Base-by-base conservation (phyloP, 306 rosid genomes). In the Inga leiocalycina region DNA sequence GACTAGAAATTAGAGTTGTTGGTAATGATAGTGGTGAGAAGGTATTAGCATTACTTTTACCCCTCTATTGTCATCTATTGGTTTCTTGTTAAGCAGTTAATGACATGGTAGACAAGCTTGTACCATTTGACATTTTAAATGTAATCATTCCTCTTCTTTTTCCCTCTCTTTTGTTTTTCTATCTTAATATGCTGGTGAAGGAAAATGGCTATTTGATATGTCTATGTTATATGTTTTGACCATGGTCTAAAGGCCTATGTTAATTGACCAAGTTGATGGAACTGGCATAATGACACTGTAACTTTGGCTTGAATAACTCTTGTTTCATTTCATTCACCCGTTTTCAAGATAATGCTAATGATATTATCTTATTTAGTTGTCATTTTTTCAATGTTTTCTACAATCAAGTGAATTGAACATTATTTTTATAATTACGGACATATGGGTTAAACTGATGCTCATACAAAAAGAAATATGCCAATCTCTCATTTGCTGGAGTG, bases 1-100 rank as follows among this genome's bases (percentile, higher is more conserved):
- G 99, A 79, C 90, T 95, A 69, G 98, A 95, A 87, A 95, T 95
- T 79, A 91, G 99, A 84, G 99, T 95, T 83, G 98, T 95, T 77
- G 98, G 99, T 70, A 95, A 95, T 86, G 99, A 95, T 82, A 95
- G 99, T 82, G 99, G 98, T 34, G 99, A 95, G 87, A 95, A 95
- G 99, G 99, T 95, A 93, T 79, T 68, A 39, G 64, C 81, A 68
- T 78, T 30, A 46, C 43, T 57, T 67, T 78, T n/a, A 57, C 76
- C 69, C 37, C 57, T 76, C 57, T 39, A 22, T 75, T 71, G 19
- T 54, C 80, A 39, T 79, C 75, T 75, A 43, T 75, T n/a, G 35
- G 51, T 56, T 20, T 79, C 64, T n/a, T 81, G 54, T 68, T 81
- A 74, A 67, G 64, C 44, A 67, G 44, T 65, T 46, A 79, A 73